A percentile compares a stretch with the other conserved stretches of the same genome.
Evolutionary conservation across 495 filamentous ascomycete genomes (phyloP).

Genomic region (Oleoguttula mirabilis): DNA sequence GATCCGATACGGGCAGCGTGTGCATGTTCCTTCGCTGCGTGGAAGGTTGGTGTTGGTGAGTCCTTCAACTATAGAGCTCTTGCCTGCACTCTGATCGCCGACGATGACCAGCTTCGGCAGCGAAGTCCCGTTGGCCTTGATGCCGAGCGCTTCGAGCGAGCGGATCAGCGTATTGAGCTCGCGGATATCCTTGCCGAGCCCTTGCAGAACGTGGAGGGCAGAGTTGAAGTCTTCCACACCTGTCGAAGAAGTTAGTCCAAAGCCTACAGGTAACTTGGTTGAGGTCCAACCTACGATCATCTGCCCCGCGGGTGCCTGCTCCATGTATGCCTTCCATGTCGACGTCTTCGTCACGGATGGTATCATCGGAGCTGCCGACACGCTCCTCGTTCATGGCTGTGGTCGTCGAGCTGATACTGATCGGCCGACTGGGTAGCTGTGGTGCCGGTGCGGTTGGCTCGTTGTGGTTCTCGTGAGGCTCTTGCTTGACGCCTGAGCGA

Average conservation of each 20-base stretch:
- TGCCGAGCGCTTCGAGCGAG: conserved; percentile 23
- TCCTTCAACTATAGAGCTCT: conserved; percentile 68
- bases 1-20: conserved; percentile 65
- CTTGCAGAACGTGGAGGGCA: conserved; percentile 8
- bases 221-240: too few species aligned
- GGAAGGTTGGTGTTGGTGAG: conserved; percentile 70
- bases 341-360: conserved; percentile 2
- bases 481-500: too few species aligned
- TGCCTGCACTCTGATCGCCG: conserved; percentile 72
- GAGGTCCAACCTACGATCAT: too few species aligned
- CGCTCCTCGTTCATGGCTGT: background rate
- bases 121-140: conserved; percentile 35
- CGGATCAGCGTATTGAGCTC: conserved; percentile 22
- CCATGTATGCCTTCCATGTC: conserved; percentile 4
- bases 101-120: conserved; percentile 68
- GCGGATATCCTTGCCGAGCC: conserved; percentile 5
- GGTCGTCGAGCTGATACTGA: too few species aligned
- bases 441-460: too few species aligned
- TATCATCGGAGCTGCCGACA: conserved; percentile 1
- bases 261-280: too few species aligned
- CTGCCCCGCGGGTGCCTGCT: too few species aligned
- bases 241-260: too few species aligned
- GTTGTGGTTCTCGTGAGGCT: too few species aligned
- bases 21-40: conserved; percentile 56
- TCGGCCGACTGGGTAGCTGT: too few species aligned